phyloP scores from a whole-genome alignment of 306 rosid genomes.

The Lablab purpureus region DNA sequence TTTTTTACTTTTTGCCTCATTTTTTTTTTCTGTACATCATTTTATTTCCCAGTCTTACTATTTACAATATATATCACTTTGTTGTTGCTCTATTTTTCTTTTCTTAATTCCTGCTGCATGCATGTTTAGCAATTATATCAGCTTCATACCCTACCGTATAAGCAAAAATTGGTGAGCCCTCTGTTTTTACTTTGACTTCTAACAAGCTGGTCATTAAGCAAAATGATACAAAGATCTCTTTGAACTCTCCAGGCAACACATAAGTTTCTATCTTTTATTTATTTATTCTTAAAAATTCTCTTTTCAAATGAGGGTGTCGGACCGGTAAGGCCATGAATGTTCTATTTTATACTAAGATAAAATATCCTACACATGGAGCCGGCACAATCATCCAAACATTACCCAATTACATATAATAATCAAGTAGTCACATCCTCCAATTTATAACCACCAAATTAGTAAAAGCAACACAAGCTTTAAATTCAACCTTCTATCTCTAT shows the following conservation, averaged over 20 bases:
- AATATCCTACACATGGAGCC: not conserved
- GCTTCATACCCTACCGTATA: not conserved
- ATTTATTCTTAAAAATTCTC: too few species aligned
- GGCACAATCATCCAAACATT: not conserved
- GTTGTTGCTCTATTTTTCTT: not conserved
- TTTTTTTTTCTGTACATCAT: not conserved
- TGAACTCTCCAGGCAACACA: too few species aligned
- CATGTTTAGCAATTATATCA: not conserved
- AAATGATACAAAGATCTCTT: too few species aligned
- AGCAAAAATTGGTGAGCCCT: not conserved
- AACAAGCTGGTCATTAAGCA: too few species aligned
- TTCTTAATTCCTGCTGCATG: not conserved
- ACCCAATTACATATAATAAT: not conserved
- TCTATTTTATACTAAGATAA: not conserved
- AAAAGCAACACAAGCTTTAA: not conserved
- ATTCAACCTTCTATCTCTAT: constrained; percentile 4
- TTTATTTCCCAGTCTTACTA: not conserved
- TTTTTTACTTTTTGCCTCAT: not conserved
- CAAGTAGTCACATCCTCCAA: not conserved
- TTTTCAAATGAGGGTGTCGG: too few species aligned
- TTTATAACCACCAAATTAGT: not conserved
- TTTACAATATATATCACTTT: not conserved
- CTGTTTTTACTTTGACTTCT: not conserved
- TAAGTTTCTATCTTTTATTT: too few species aligned
- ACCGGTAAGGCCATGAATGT: not conserved